Evolutionary conservation across 495 filamentous ascomycete genomes (phyloP), one percentile per base, ranked within the genome.

Genomic region (Lineolata rhizophorae): DNA sequence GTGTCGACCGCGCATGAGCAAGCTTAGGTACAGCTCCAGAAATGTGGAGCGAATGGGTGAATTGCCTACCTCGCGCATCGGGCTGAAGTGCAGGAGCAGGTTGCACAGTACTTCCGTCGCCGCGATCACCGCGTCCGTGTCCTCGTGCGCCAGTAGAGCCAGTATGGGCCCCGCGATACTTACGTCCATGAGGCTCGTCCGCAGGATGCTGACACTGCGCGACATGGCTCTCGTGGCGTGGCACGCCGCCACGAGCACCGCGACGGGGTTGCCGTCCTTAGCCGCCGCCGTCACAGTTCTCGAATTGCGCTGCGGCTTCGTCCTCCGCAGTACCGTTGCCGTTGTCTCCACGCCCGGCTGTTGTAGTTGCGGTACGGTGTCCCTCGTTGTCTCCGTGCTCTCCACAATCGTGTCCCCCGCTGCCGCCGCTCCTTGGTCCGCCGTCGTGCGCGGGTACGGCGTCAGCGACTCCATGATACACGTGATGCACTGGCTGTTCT

Each of bases 141-240:
- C 70, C 10, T 61, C 63, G 49, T 90, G 72, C 29, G 61, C 68
- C 13, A 95, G 54, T 16, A 95, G 64, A 12, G 58, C 56, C 38
- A 83, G 75, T n/a, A 93, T 49, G 4, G 83, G 87, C 38, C 65
- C 60, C 2, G 78, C 75, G 30, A 92, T 70, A 2, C 72, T 74
- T 26, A 76, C 67, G 53, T 97, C 87, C 35, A 91, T 79, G 5
- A 97, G 54, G 32, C 70, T 74, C 5, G 90, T 95, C 29, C 87
- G 55, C 10, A 97, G 53, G 15, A 81, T 72, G 46, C 68, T 78
- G 5, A 91, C 73, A 0, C 79, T 87, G 13, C 87, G 70, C 3
- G 79, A 78, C 13, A 95, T 57, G 43, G 76, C 71, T 28, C 77
- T 61, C 25, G 76, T 61, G 14, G 72, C 68, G 44, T 72, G 71